Conservation (phyloP, 768 basidiomycete genomes). For the Suillus brevipes region DNA sequence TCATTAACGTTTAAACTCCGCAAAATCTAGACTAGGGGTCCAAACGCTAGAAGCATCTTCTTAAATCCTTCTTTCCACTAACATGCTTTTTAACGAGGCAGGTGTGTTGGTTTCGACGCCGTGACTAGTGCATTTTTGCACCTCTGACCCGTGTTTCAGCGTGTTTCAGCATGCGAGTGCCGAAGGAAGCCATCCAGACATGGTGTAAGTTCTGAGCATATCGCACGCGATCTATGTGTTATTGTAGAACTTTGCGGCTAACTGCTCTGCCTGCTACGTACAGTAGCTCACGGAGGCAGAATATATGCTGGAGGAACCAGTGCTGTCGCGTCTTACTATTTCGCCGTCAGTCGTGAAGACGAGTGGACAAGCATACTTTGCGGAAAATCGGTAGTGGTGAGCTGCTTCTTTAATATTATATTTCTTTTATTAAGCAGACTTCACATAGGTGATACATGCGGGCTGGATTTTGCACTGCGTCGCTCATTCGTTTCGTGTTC, state of each 20-base stretch:
- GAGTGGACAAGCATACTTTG: conserved; percentile 28
- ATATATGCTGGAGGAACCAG: conserved; percentile 15
- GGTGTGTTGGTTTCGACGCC: not conserved
- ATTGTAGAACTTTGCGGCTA: not conserved
- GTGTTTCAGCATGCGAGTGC: conserved; percentile 30
- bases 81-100: not conserved
- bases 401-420: conserved; percentile 16
- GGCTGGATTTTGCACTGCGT: conserved; percentile 33
- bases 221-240: not conserved
- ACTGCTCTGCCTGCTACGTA: not conserved
- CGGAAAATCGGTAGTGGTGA: conserved; percentile 30
- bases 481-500: conserved; percentile 24
- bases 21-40: not conserved
- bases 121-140: not conserved
- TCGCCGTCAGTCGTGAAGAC: conserved; percentile 28
- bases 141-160: conserved; percentile 15
- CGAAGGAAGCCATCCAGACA: conserved; percentile 19
- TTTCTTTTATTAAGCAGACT: not conserved
- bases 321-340: conserved; percentile 28
- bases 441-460: conserved; percentile 29
- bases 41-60: not conserved
- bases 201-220: conserved; percentile 22
- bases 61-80: not conserved
- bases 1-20: not conserved
- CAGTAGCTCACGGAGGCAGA: conserved; percentile 28